Base-by-base conservation (phyloP, 129 eudicot species). In the Apium graveolens region DNA sequence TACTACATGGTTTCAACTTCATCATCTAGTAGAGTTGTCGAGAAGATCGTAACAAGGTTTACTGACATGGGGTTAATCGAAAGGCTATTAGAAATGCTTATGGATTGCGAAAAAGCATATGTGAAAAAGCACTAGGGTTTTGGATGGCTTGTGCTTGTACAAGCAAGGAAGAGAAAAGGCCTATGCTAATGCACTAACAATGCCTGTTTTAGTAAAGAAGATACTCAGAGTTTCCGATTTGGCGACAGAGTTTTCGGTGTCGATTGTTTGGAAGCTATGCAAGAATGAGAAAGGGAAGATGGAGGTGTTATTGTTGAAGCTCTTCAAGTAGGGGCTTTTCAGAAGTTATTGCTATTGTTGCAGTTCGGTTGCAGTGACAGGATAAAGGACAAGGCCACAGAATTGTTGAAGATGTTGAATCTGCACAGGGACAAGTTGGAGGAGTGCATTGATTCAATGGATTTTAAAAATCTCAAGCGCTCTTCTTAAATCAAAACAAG, bases 391-490 rank as follows among this genome's bases (percentile, higher is more conserved):
- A 88, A 89, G 60, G 90, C 88, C 41, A 86, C 83, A 63, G 91
- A 91, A 9, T 71, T 91, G 81, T 80, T 88, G 80, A 91, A 87
- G 78, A 71, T 87, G 76, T 68, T 87, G 86, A 91, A 91, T 87
- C 34, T 85, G 82, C 81, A 74, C 42, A 89, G 91, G 66, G 82
- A 81, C 51, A 86, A 80, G 78, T 82, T 82, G 74, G 96, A 91
- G 84, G 96, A 91, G 83, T 91, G 93, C 75, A 88, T 86, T 81
- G 96, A 89, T 72, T 81, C 91, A 39, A 81, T 77, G 89, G 96
- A 91, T 80, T 91, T 88, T 77, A 89, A 86, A 84, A 68, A 89
- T 80, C 91, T 91, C 66, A 89, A 86, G 65, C 85, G 91, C 82
- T 76, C 92, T 12, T 81, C 87, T 77, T 87, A 89, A 85, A 76